Evolutionary conservation across 345 rosid genomes (phyloP).

Genomic region (Eucalyptus erythrocorys): DNA sequence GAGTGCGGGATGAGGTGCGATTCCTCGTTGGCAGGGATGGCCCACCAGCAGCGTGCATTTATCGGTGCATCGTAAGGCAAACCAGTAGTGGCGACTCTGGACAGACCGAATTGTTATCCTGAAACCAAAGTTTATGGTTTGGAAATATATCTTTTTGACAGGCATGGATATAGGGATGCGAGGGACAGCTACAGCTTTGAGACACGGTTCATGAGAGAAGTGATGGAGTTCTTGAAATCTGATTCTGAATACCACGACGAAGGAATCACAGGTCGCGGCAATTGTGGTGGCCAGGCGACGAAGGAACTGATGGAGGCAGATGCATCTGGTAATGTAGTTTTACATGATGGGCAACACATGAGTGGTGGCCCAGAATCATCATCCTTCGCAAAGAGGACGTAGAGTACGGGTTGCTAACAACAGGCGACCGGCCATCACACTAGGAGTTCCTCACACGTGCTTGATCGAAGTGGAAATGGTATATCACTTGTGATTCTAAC

Average conservation of each 20-base stretch:
- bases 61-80: not conserved
- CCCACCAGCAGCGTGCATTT: not conserved
- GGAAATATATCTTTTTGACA: not conserved
- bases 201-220: not conserved
- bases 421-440: not conserved
- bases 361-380: not conserved
- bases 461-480: constrained; percentile 3
- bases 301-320: not conserved
- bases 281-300: not conserved
- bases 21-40: not conserved
- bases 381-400: not conserved
- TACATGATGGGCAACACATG: not conserved
- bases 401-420: not conserved
- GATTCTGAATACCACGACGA: not conserved
- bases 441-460: not conserved
- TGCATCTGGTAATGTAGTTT: not conserved
- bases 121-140: not conserved
- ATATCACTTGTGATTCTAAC: not conserved
- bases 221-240: not conserved
- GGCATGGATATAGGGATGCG: not conserved
- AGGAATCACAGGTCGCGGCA: not conserved
- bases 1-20: not conserved
- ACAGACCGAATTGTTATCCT: not conserved
- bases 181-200: not conserved
- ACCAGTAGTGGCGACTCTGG: not conserved